phyloP scores from a whole-genome alignment of 73 alveolate genomes.

The Breviolum minutum region DNA sequence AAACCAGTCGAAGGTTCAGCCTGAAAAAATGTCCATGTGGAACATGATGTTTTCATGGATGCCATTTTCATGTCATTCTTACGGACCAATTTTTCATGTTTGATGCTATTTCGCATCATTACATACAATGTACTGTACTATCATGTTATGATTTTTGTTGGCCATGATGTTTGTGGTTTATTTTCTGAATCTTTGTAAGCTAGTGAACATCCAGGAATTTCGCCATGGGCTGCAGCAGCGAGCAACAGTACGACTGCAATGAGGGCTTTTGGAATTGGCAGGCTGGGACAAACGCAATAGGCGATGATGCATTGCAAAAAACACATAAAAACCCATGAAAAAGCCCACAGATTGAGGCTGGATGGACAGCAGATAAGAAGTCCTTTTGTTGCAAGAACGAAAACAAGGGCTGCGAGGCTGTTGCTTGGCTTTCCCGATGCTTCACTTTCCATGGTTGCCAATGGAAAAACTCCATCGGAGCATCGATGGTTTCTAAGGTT shows the following conservation, averaged over 20 bases:
- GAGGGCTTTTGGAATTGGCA: constrained; percentile 52
- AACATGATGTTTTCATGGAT: too few relatives aligned
- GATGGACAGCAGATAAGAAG: constrained; percentile 21
- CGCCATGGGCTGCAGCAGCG: constrained; percentile 31
- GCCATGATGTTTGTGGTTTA: neutral
- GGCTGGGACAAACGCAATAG: neutral
- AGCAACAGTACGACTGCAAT: constrained; percentile 32
- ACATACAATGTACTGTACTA: too few relatives aligned
- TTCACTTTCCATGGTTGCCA: neutral
- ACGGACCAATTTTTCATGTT: too few relatives aligned
- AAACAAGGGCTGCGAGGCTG: constrained; percentile 6
- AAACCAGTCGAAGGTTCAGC: too few relatives aligned
- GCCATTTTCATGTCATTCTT: too few relatives aligned
- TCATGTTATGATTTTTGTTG: too few relatives aligned
- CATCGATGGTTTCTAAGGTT: neutral
- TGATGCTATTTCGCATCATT: too few relatives aligned
- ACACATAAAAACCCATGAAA: neutral
- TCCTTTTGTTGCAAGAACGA: constrained; percentile 6
- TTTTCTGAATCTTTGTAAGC: neutral
- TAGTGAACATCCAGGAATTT: constrained; percentile 9
- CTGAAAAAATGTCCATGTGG: too few relatives aligned
- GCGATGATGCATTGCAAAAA: neutral
- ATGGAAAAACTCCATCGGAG: neutral
- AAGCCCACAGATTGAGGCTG: neutral
- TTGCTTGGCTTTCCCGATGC: neutral